Conservation (phyloP, 768 basidiomycete genomes). For the Mycena rosella region DNA sequence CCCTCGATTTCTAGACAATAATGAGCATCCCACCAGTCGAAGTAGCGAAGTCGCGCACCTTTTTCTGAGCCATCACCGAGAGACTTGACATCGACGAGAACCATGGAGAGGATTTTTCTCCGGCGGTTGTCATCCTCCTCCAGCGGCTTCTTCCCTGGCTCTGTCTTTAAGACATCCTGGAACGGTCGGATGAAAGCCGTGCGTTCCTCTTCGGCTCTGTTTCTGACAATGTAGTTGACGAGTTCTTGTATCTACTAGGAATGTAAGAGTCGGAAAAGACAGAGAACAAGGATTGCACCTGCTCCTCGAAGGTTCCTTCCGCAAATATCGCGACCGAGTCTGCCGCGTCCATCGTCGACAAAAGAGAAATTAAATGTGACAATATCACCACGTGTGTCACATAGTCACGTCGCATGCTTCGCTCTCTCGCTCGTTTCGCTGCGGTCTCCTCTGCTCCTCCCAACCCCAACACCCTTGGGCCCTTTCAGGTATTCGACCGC, state of each 20-base stretch:
- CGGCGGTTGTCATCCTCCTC: constrained; percentile 67
- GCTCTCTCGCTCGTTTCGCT: constrained; percentile 46
- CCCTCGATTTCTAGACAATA: constrained; percentile 78
- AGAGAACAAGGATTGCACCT: constrained; percentile 59
- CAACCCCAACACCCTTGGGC: constrained; percentile 62
- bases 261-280: constrained; percentile 15
- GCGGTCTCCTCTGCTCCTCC: constrained; percentile 61
- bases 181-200: constrained; percentile 73
- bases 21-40: constrained; percentile 9
- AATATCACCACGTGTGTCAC: no score
- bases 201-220: constrained; percentile 77
- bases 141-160: constrained; percentile 64
- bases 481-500: constrained; percentile 92
- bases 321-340: constrained; percentile 89
- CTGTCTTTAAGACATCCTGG: constrained; percentile 66
- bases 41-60: constrained; percentile 61
- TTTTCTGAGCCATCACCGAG: constrained; percentile 84
- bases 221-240: constrained; percentile 78
- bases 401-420: constrained; percentile 27
- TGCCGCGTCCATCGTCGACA: constrained; percentile 65
- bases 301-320: constrained; percentile 91
- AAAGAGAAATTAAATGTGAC: constrained; percentile 31
- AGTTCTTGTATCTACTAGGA: constrained; percentile 77
- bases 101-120: constrained; percentile 67
- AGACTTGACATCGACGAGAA: constrained; percentile 72